Percentiles rank a stretch among this genome's conserved stretches.
These are phyloP conservation scores for Isatis lusitanica DNA, from an alignment of 441 rosid genomes.

Conservation along the genomic window DNA sequence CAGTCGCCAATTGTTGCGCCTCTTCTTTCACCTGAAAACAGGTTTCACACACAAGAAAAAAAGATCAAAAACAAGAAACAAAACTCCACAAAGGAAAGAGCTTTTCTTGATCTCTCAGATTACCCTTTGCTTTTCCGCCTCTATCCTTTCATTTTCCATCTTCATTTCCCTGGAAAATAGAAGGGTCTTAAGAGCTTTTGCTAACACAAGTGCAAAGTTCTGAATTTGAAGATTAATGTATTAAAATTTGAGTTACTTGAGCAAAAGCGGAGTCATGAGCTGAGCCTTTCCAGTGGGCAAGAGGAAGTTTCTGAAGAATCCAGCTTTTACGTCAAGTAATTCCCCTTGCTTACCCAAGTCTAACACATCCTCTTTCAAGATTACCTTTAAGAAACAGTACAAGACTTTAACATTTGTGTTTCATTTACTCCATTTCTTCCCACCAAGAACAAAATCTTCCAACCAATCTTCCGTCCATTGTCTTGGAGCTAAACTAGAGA, in stretches of 20 bases:
- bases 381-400: conserved; percentile 48
- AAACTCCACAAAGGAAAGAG: not conserved
- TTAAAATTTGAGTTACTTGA: conserved; percentile 55
- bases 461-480: too few species aligned
- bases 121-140: conserved; percentile 92
- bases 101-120: conserved; percentile 4
- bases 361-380: conserved; percentile 80
- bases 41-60: not conserved
- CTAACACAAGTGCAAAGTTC: not conserved
- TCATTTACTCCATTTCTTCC: too few species aligned
- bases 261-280: conserved; percentile 70
- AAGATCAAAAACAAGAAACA: not conserved
- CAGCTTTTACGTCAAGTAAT: conserved; percentile 79
- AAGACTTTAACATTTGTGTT: not conserved
- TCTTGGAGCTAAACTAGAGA: too few species aligned
- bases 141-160: conserved; percentile 79
- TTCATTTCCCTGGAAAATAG: conserved; percentile 62
- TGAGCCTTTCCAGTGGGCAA: conserved; percentile 81
- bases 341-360: conserved; percentile 79
- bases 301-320: conserved; percentile 82
- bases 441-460: too few species aligned
- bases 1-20: conserved; percentile 72
- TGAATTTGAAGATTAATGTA: not conserved
- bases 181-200: not conserved
- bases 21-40: conserved; percentile 84